Base-by-base conservation (phyloP, 306 rosid genomes). In the Casuarina cunninghamiana region DNA sequence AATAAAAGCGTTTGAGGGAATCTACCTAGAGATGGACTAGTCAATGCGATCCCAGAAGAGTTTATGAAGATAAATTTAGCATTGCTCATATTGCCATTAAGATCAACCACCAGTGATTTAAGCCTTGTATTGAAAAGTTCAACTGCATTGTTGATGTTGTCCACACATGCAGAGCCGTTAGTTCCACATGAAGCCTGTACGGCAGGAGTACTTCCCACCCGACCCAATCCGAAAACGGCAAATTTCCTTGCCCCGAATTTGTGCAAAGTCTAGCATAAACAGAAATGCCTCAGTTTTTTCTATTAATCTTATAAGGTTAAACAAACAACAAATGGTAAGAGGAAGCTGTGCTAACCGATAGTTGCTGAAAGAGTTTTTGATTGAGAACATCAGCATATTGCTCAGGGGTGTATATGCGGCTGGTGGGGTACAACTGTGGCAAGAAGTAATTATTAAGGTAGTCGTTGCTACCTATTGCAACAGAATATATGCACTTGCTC, bases 181-280 rank as follows among this genome's bases (percentile, higher is more conserved):
- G 2, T 17, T 17, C 15, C 15, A 10, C 48, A 66, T 3, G 5
- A 1, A 17, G 49, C 0, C 6, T 1, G 13, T 41, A 0, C 1
- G 21, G 16, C 3, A 16, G n/a, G 2, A 41, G 10, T 17, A 17
- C 46, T 7, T 2, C 85, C 82, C 3, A 74, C 4, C 2, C 1
- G 0, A 2, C 76, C 82, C n/a, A 77, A 1, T 13, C 79, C 85
- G 6, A 44, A 53, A 3, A 73, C 1, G 12, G 6, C 82, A 2
- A 82, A 17, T 70, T 82, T 82, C 42, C 82, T 67, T 54, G 85
- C 85, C 46, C 85, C 76, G 3, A 7, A 32, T 0, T 65, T 42
- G 72, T 73, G 58, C 54, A 81, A 55, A 15, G 54, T 53, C 85
- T 77, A 21, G 10, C 75, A 66, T 62, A 11, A 58, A 26, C 1